Evolutionary conservation across 1,139 yeast species (phyloP).

Genomic region (Scheffersomyces quercinus): DNA sequence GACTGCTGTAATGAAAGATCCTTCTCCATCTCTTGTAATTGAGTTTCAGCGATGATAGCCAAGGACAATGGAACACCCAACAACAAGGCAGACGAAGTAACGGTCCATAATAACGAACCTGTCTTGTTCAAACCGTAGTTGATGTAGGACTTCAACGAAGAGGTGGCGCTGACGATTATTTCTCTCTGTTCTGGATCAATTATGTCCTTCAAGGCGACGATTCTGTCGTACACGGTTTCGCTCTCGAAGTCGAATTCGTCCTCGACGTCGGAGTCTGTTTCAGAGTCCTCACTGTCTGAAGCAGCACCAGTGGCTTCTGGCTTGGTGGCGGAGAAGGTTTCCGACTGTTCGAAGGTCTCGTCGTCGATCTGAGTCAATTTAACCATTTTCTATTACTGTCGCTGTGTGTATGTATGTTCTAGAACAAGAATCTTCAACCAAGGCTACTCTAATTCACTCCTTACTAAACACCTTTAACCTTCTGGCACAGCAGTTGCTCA

Average conservation of each 20-base stretch:
- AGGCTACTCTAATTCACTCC: too few species aligned
- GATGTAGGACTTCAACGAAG: constrained; percentile 36
- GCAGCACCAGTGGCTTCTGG: constrained; percentile 11
- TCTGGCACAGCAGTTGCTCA: too few species aligned
- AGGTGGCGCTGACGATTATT: constrained; percentile 36
- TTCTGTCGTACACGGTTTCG: constrained; percentile 84
- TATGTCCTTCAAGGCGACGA: constrained; percentile 88
- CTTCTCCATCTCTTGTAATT: constrained; percentile 90
- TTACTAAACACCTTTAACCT: too few species aligned
- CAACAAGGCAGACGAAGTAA: constrained; percentile 80
- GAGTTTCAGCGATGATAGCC: constrained; percentile 89
- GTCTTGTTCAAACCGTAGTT: constrained; percentile 54
- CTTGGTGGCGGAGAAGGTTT: constrained; percentile 21
- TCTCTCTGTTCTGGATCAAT: constrained; percentile 86
- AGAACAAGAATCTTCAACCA: too few species aligned
- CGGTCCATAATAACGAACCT: constrained; percentile 80
- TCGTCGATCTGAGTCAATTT: constrained; percentile 72
- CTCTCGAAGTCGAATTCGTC: constrained; percentile 64
- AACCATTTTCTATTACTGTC: constrained; percentile 49
- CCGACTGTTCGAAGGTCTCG: constrained; percentile 23
- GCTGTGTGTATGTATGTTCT: too few species aligned
- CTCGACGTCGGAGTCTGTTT: constrained; percentile 54
- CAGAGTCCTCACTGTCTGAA: constrained; percentile 55
- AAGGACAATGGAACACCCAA: constrained; percentile 92
- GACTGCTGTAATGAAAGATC: constrained; percentile 86